Evolutionary conservation across 352 stramenopile species (phyloP).

Genomic region (Pythium pyrilobum): DNA sequence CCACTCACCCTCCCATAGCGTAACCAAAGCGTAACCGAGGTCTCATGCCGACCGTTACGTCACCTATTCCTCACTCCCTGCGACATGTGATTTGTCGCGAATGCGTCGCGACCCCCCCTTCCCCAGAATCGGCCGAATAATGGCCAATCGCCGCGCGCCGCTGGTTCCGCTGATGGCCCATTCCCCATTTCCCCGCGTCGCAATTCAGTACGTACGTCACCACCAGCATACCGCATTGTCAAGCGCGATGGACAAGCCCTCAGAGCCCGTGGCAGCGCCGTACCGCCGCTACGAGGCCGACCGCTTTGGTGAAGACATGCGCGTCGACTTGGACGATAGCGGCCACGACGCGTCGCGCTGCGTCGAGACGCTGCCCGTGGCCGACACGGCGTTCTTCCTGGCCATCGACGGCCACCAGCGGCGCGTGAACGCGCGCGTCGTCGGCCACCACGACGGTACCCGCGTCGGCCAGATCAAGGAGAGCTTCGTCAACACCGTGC

Average conservation of each 20-base stretch:
- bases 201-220: background rate
- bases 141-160: slow-evolving; percentile 8
- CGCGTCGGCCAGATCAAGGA: slow-evolving; percentile 29
- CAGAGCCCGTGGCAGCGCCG: background rate
- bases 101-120: no score
- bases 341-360: background rate
- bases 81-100: no score
- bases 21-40: no score
- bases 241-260: background rate
- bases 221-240: no score
- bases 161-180: slow-evolving; percentile 8
- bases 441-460: slow-evolving; percentile 16
- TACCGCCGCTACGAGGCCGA: slow-evolving; percentile 16
- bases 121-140: no score
- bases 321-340: background rate
- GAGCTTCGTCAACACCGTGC: slow-evolving; percentile 47
- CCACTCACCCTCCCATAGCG: no score
- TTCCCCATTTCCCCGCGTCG: background rate
- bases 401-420: slow-evolving; percentile 14
- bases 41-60: no score
- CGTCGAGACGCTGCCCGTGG: background rate
- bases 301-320: background rate
- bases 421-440: slow-evolving; percentile 16
- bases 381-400: slow-evolving; percentile 26
- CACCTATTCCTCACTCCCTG: no score